Percentiles rank a stretch among this genome's conserved stretches.
Evolutionary conservation across 495 filamentous ascomycete genomes (phyloP).

Genomic region (Neurospora cerealis): DNA sequence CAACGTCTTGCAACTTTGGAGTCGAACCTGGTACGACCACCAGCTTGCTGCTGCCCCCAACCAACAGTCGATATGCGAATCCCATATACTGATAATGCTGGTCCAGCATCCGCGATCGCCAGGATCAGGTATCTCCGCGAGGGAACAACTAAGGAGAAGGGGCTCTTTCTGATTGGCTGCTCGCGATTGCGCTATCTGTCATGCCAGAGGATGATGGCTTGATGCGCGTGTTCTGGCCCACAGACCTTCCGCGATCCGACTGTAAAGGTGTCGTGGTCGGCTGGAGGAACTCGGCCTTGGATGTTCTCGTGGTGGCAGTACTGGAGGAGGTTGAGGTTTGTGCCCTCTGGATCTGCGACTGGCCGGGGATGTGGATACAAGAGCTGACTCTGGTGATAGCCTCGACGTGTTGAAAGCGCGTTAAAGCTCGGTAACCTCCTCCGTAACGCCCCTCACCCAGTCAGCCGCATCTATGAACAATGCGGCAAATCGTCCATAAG

Average conservation of each 20-base stretch:
- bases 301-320: slow-evolving; percentile 82
- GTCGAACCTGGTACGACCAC: slow-evolving; percentile 30
- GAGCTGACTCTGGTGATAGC: slow-evolving; percentile 21
- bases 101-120: slow-evolving; percentile 73
- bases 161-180: slow-evolving; percentile 70
- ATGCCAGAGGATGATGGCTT: slow-evolving; percentile 92
- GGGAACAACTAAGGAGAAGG: slow-evolving; percentile 87
- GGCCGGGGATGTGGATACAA: neutral
- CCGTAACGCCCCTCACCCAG: slow-evolving; percentile 71
- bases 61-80: neutral
- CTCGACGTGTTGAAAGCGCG: slow-evolving; percentile 73
- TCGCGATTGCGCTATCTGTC: slow-evolving; percentile 31
- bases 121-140: slow-evolving; percentile 78
- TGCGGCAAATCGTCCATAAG: slow-evolving; percentile 78
- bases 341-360: neutral
- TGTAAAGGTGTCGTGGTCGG: slow-evolving; percentile 80
- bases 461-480: slow-evolving; percentile 68
- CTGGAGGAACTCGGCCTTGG: slow-evolving; percentile 86
- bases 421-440: slow-evolving; percentile 75
- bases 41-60: neutral
- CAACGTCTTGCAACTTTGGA: slow-evolving; percentile 37
- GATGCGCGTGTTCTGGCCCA: slow-evolving; percentile 97
- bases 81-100: slow-evolving; percentile 10
- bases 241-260: slow-evolving; percentile 64
- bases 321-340: slow-evolving; percentile 85